Base-by-base conservation (phyloP, 495 filamentous ascomycete species). In the Copromyces sp. region DNA sequence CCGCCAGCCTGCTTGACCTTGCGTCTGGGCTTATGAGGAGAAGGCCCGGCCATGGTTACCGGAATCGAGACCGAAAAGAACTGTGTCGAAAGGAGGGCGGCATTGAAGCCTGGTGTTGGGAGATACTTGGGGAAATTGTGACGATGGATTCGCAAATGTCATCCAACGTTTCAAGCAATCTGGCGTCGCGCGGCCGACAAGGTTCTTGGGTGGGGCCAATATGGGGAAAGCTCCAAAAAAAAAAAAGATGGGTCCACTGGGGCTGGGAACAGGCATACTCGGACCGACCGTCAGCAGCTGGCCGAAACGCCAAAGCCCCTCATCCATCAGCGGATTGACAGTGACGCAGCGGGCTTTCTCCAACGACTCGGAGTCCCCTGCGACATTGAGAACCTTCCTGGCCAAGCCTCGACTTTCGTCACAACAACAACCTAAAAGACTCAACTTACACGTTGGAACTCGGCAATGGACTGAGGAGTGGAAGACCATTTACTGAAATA, bases 1-100 rank as follows among this genome's bases (percentile, higher is more conserved):
- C 80, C 76, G 44, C 74, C 75, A 24, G 78, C 74, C 73, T 83
- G 84, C 75, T 85, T 87, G 39, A 71, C 71, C 72, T 84, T 86
- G 70, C 84, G 84, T 79, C 84, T 80, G n/a, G 85, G 83, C 70
- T 87, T 87, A 75, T 86, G 85, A 11, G 81, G 78, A 45, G 83
- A 80, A 35, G 81, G 73, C 11, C 78, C 73, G 68, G 81, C 80
- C 84, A 86, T 86, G 70, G 76, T 83, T 76, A 82, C 79, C 81
- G 74, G 72, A 59, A 16, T 70, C 76, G 65, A n/a, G 70, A 72
- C 42, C 59, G 70, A 45, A 5, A 2, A 61, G 29, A 17, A 61
- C 24, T 24, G 65, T 42, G 61, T 68, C 35, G 69, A 53, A 39
- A 39, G 69, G 39, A 45, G 69, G 71, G 72, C 72, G 68, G 71